Percentiles rank a stretch among this genome's conserved stretches.
These are phyloP conservation scores for Neodidymelliopsis sp. DNA, from an alignment of 2,329 filamentous ascomycete species.

Conservation along the genomic window DNA sequence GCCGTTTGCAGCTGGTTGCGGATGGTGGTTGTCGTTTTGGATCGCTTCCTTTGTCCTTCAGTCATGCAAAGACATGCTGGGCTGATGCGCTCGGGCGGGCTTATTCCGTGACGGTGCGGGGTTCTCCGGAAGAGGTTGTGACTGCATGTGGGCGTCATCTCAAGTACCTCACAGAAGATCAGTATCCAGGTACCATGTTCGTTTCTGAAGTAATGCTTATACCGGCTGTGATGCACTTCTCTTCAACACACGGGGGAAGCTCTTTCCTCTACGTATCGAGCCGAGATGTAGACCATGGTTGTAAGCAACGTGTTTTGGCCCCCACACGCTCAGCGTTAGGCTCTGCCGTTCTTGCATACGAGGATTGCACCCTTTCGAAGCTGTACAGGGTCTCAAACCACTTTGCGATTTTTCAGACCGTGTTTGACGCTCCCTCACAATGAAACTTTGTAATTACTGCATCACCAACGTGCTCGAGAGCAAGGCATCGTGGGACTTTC, in stretches of 20 bases:
- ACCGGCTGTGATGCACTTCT: too few species aligned
- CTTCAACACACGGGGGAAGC: too few species aligned
- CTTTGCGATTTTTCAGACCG: neutral
- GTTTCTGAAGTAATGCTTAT: too few species aligned
- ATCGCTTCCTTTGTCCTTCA: constrained; percentile 10
- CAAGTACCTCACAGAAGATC: neutral
- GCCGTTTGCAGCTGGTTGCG: constrained; percentile 8
- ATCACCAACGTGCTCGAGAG: constrained; percentile 11
- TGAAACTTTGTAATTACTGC: constrained; percentile 17
- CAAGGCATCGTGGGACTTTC: constrained; percentile 13
- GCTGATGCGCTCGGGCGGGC: neutral
- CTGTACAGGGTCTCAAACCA: too few species aligned
- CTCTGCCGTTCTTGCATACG: neutral
- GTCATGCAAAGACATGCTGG: neutral
- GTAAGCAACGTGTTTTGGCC: neutral
- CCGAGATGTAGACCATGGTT: neutral
- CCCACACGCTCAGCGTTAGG: constrained; percentile 1
- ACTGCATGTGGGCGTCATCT: neutral
- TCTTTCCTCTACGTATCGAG: too few species aligned
- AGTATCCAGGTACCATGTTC: too few species aligned
- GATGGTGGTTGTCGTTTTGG: constrained; percentile 4
- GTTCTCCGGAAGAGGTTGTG: neutral
- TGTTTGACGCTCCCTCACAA: neutral
- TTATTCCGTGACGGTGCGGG: neutral
- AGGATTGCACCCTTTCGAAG: neutral